Conservation (phyloP, 2,329 filamentous ascomycete genomes). For the Colletotrichum melonis region DNA sequence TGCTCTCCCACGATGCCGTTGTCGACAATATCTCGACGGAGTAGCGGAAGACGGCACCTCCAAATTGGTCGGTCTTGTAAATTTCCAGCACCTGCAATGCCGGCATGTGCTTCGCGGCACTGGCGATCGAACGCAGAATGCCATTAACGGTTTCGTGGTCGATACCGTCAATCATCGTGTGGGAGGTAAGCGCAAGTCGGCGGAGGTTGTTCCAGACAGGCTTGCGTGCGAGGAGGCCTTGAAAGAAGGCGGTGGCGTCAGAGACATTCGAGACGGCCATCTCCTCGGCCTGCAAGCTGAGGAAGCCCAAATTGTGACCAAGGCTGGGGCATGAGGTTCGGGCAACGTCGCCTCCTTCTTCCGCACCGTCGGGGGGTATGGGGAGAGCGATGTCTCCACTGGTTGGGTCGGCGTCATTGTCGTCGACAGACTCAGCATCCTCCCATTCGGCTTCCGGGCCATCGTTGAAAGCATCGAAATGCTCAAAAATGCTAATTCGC, state of each 20-base stretch:
- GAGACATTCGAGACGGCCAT: conserved; percentile 36
- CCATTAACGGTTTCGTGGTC: conserved; percentile 38
- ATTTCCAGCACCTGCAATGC: conserved; percentile 41
- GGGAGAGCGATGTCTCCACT: background rate
- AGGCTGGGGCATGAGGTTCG: conserved; percentile 33
- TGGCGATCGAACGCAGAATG: conserved; percentile 38
- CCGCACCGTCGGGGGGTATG: background rate
- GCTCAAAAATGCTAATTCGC: conserved; percentile 39
- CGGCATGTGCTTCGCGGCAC: conserved; percentile 42
- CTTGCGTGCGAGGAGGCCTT: conserved; percentile 37
- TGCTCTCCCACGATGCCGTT: conserved; percentile 28
- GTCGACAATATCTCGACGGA: conserved; percentile 25
- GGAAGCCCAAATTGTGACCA: conserved; percentile 30
- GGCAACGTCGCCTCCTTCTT: conserved; percentile 8
- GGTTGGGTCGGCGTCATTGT: conserved; percentile 3
- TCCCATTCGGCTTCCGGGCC: conserved; percentile 24
- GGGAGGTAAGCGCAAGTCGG: conserved; percentile 41
- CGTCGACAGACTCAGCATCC: conserved; percentile 29
- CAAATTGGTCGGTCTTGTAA: conserved; percentile 40
- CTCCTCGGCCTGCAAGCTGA: conserved; percentile 36
- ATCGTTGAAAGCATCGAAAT: conserved; percentile 35
- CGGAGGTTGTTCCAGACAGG: conserved; percentile 40
- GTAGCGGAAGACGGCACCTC: conserved; percentile 43
- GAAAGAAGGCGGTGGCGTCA: conserved; percentile 36
- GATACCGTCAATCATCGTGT: conserved; percentile 35